These are phyloP conservation scores for Albatrellus sp. DNA, from an alignment of 1,284 basidiomycete genomes.

Conservation along the genomic window DNA sequence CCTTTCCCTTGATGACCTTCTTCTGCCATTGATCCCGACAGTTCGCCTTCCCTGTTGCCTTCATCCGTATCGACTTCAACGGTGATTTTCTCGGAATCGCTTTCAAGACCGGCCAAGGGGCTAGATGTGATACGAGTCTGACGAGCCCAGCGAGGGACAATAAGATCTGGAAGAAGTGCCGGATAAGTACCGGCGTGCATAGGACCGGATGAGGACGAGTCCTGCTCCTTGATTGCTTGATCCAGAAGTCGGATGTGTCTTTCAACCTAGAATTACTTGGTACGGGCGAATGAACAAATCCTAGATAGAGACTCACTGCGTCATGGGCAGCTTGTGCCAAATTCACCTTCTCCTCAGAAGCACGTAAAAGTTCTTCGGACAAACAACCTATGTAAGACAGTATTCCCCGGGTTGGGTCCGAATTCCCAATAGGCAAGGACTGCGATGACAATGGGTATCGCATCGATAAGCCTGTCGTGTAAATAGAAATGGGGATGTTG, in stretches of 20 bases:
- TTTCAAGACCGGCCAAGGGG: slow-evolving; percentile 23
- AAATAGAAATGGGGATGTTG: no score
- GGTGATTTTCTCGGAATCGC: not conserved
- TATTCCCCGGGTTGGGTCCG: slow-evolving; percentile 27
- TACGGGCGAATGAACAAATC: no score
- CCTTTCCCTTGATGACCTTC: slow-evolving; percentile 1
- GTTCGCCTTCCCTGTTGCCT: slow-evolving; percentile 1
- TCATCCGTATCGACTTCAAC: slow-evolving; percentile 4
- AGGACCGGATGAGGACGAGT: slow-evolving; percentile 43
- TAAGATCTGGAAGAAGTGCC: slow-evolving; percentile 46
- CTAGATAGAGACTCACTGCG: slow-evolving; percentile 30
- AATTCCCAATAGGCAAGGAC: no score
- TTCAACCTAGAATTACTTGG: slow-evolving; percentile 32
- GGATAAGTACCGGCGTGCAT: slow-evolving; percentile 39
- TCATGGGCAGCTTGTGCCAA: slow-evolving; percentile 57
- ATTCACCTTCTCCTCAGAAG: slow-evolving; percentile 63
- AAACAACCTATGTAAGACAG: slow-evolving; percentile 45
- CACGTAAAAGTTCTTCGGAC: slow-evolving; percentile 45
- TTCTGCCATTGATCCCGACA: slow-evolving; percentile 1
- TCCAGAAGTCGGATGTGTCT: slow-evolving; percentile 63
- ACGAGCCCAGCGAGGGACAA: slow-evolving; percentile 38
- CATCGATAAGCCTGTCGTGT: no score
- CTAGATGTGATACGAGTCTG: slow-evolving; percentile 28
- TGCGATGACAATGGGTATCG: no score
- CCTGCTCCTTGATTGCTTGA: slow-evolving; percentile 63